These are phyloP conservation scores for Metarhizium brunneum DNA, from an alignment of 2,329 filamentous ascomycete genomes.

Conservation along the genomic window DNA sequence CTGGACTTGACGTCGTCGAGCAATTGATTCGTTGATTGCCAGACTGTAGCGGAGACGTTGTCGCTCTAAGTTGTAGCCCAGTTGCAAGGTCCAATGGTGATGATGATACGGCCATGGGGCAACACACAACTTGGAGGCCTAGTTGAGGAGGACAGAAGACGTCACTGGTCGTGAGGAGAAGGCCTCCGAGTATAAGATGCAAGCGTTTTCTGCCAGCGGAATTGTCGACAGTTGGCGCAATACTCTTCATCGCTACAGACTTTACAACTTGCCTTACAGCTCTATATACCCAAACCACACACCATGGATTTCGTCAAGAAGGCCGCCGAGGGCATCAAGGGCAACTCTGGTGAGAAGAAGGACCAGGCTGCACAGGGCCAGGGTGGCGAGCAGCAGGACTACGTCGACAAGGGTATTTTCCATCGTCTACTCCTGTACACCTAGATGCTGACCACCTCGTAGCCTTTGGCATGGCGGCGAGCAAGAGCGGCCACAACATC, in stretches of 20 bases:
- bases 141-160: background rate
- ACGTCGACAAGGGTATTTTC: conserved; percentile 27
- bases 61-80: background rate
- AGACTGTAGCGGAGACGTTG: background rate
- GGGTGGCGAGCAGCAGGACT: conserved; percentile 20
- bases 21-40: background rate
- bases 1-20: background rate
- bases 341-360: conserved; percentile 8
- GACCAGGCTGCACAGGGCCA: conserved; percentile 7
- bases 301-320: conserved; percentile 32
- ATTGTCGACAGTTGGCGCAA: background rate
- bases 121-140: no score
- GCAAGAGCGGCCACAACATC: conserved; percentile 27
- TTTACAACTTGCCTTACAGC: background rate
- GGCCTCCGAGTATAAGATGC: background rate
- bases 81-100: no score
- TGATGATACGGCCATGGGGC: no score
- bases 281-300: background rate
- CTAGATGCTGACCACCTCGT: background rate
- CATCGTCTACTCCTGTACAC: background rate
- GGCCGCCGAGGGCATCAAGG: conserved; percentile 15
- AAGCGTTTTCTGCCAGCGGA: background rate
- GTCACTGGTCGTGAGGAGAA: background rate
- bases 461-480: conserved; percentile 21
- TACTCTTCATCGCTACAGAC: background rate